Evolutionary conservation across 306 rosid species (phyloP), one percentile per base, ranked within the genome.

Genomic region (Prunus salicina): DNA sequence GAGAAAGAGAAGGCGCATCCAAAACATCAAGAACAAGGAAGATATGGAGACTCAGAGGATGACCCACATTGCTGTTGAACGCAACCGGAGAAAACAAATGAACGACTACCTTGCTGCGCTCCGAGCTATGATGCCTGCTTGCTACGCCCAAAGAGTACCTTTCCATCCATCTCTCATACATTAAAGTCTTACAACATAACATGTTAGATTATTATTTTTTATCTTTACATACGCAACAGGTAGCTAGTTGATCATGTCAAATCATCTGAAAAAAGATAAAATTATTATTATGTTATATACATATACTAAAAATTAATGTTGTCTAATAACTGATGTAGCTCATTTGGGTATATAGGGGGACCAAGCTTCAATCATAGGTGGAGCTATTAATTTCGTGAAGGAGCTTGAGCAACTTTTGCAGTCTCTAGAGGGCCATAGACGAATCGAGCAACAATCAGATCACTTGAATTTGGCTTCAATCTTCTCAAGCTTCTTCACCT

Each of bases 301-400:
- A 38, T 38, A 7, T 7, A 38, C 20, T n/a, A 56, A 20, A 9
- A n/a, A 22, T 56, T 56, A 9, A 20, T 56, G 28, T 56, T 22
- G 10, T 56, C 14, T 56, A 2, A 3, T 55, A 7, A 55, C 57
- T 52, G 19, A 52, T 8, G 10, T 2, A 52, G 57, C n/a, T 52
- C 20, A 14, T 56, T 56, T 20, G 12, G 13, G 12, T 71, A 30
- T 32, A 0, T 12, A 85, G 88, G 88, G 85, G 16, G 88, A 85
- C 83, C 88, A 85, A 76, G 88, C 88, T 51, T 85, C 88, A 7
- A 78, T 81, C 25, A 16, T 85, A 3, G 88, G 83, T 55, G 88
- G 88, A 51, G 78, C 85, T 45, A 76, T 85, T 52, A 85, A 85
- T 68, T 85, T 71, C 49, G 79, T 83, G 78, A 83, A 83, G 81